These are phyloP conservation scores for Aspergillus transmontanensis DNA, from an alignment of 2,329 filamentous ascomycete species.

Conservation along the genomic window DNA sequence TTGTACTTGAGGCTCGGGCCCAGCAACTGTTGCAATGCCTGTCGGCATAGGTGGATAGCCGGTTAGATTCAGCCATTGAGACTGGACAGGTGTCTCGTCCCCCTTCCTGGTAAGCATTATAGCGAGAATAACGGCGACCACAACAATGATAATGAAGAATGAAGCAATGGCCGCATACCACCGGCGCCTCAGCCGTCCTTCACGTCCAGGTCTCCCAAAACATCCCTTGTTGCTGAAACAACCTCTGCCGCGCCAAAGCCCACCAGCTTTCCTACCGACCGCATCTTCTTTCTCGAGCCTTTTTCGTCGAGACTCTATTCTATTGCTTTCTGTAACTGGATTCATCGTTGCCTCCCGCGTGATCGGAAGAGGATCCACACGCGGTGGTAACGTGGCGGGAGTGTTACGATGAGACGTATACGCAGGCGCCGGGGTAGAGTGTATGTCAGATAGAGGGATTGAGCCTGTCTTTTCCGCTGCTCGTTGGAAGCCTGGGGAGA, in stretches of 20 bases:
- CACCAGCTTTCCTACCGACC: constrained; percentile 58
- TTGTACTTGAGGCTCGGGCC: constrained; percentile 66
- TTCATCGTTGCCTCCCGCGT: constrained; percentile 27
- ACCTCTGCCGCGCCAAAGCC: constrained; percentile 67
- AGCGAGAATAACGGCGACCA: constrained; percentile 60
- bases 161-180: constrained; percentile 59
- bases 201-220: constrained; percentile 64
- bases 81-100: constrained; percentile 47
- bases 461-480: constrained; percentile 65
- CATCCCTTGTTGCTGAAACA: constrained; percentile 66
- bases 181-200: constrained; percentile 65
- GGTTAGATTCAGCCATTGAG: constrained; percentile 80
- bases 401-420: constrained; percentile 33
- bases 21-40: constrained; percentile 76
- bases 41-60: constrained; percentile 85
- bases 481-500: constrained; percentile 64
- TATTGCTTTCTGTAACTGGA: constrained; percentile 24
- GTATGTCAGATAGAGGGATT: constrained; percentile 63
- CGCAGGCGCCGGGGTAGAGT: constrained; percentile 40
- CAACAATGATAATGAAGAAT: constrained; percentile 57
- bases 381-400: constrained; percentile 25
- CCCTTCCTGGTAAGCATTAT: constrained; percentile 57
- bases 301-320: constrained; percentile 56
- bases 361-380: constrained; percentile 27
- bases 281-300: constrained; percentile 69